Evolutionary conservation across 495 filamentous ascomycete species (phyloP), one percentile per base, ranked within the genome.

Genomic region (Hypoxylon fuscum): DNA sequence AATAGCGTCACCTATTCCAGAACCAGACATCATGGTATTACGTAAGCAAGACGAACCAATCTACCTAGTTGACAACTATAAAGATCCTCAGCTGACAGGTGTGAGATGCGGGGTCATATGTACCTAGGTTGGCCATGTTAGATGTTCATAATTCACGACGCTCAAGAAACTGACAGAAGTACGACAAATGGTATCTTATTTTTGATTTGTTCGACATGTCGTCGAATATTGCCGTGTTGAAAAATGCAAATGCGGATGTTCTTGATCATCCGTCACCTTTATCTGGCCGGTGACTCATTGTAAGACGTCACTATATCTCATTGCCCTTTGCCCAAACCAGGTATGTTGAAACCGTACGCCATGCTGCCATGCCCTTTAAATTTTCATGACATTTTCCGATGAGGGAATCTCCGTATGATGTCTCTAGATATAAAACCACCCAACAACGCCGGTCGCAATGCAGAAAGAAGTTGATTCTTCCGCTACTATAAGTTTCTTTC

Each of bases 381-480:
- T 72, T 68, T 68, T 72, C 60, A 68, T 65, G 69, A 72, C 69
- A 72, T 72, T 66, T 66, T 72, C 69, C 69, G 69, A 72, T 72
- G 69, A 72, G 69, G 69, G 69, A 72, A 72, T 64, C 69, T 64
- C 69, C 47, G 48, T 69, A 68, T 72, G 69, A 68, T 72, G 69
- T 72, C 67, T 72, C 64, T 70, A 62, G 50, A 55, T 62, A 59
- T 62, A 72, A 72, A n/a, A 47, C 62, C 66, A 70, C 69, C 66
- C 60, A 70, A 67, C 67, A 72, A 72, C 69, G 69, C 69, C 69
- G 51, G 53, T 72, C 69, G 69, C 69, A 72, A 72, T 72, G 69
- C 69, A 72, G 69, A 72, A 72, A 74, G 76, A 78, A 75, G 76
- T 78, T 78, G 76, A 78, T 74, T 78, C 73, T 71, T 52, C 55